These are phyloP conservation scores for Komagataella ulmi DNA, from an alignment of 805 yeast species.

Conservation along the genomic window DNA sequence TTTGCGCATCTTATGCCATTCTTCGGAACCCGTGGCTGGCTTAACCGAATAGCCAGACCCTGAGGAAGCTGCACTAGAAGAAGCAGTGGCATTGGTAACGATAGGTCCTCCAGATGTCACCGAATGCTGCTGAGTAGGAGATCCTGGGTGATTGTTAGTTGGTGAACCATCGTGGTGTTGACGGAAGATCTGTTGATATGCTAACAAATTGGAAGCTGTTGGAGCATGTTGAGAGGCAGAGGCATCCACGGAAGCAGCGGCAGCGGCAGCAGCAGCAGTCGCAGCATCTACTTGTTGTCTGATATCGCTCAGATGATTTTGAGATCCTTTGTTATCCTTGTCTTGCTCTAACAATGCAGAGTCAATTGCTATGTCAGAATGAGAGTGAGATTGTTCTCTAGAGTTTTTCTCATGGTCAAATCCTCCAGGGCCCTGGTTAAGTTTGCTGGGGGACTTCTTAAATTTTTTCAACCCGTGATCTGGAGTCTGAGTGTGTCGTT, in stretches of 20 bases:
- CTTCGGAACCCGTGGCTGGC: slow-evolving; percentile 66
- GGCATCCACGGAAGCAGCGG: neutral
- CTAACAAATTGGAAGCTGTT: neutral
- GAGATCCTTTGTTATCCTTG: neutral
- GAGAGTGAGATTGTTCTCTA: neutral
- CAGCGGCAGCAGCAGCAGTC: neutral
- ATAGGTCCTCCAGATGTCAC: neutral
- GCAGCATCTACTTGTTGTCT: neutral
- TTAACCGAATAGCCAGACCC: slow-evolving; percentile 14
- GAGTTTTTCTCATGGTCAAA: neutral
- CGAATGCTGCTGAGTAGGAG: neutral
- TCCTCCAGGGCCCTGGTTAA: neutral
- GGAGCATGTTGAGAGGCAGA: neutral
- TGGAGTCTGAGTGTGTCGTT: neutral
- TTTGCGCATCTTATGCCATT: slow-evolving; percentile 73
- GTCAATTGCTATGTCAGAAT: neutral
- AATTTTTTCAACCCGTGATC: neutral
- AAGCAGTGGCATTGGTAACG: neutral
- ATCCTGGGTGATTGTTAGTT: neutral
- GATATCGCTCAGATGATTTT: neutral
- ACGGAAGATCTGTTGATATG: neutral
- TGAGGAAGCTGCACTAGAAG: neutral
- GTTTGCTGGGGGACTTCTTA: neutral
- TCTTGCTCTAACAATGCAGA: neutral
- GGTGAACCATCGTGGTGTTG: neutral